Conservation (phyloP, 148 eudicot species). For the Rhododendron ferrugineum region DNA sequence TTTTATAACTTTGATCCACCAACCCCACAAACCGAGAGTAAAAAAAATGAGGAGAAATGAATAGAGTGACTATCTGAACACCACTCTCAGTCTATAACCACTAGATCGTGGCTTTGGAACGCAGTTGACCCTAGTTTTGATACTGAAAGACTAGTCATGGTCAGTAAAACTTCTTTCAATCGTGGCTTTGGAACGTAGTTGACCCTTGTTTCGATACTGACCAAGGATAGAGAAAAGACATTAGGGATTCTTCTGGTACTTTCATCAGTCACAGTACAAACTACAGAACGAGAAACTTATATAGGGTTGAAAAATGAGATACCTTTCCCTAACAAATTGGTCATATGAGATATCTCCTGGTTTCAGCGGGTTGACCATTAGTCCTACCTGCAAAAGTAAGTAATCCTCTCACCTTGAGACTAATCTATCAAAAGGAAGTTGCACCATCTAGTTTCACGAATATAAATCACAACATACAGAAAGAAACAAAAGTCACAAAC, state of each 20-base stretch:
- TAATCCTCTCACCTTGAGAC: not conserved
- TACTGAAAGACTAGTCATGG: not conserved
- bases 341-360: conserved; percentile 91
- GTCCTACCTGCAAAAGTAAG: conserved; percentile 57
- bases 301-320: not conserved
- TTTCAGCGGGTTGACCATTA: conserved; percentile 90
- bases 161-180: not conserved
- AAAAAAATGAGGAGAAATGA: not conserved
- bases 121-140: not conserved
- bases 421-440: not conserved
- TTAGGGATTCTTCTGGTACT: not conserved
- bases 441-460: not conserved
- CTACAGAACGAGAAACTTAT: not conserved
- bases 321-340: conserved; percentile 78
- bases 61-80: not conserved
- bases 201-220: not conserved
- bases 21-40: not conserved
- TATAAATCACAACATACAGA: not conserved
- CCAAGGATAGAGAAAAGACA: not conserved
- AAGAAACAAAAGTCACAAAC: not conserved
- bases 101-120: not conserved
- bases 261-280: not conserved
- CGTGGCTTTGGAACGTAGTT: not conserved
- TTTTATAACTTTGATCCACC: not conserved
- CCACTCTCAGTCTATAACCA: not conserved